phyloP scores from a whole-genome alignment of 352 stramenopile species.

The Blastocystis hominis region DNA sequence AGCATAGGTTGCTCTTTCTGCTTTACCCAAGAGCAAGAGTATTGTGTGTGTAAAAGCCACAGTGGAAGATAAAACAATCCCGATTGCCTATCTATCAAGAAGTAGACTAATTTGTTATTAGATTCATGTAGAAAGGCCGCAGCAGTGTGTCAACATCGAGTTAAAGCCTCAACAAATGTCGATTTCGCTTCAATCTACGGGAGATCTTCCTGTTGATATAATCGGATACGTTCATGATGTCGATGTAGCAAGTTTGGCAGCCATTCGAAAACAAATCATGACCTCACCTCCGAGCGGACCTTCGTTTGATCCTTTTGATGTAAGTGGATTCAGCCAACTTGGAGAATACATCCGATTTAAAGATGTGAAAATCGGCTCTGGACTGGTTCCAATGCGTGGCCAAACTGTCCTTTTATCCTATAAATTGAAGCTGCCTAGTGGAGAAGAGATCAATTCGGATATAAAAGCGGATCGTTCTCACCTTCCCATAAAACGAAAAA shows the following conservation, averaged over 20 bases:
- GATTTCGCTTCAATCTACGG: background rate
- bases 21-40: background rate
- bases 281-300: background rate
- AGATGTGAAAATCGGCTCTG: background rate
- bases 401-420: background rate
- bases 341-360: conserved; percentile 51
- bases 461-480: background rate
- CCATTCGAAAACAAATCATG: background rate
- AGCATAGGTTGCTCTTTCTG: background rate
- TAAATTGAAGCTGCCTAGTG: background rate
- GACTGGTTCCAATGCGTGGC: background rate
- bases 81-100: background rate
- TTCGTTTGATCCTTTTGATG: conserved; percentile 40
- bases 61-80: conserved; percentile 20
- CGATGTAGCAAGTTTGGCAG: conserved; percentile 18
- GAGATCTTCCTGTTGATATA: background rate
- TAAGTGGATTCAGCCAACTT: background rate
- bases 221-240: conserved; percentile 44
- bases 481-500: conserved; percentile 6
- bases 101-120: background rate
- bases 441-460: background rate
- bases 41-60: background rate
- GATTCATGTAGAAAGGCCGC: background rate
- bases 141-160: background rate
- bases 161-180: conserved; percentile 1